phyloP scores from a whole-genome alignment of 345 rosid species.

The Sapria himalayana region DNA sequence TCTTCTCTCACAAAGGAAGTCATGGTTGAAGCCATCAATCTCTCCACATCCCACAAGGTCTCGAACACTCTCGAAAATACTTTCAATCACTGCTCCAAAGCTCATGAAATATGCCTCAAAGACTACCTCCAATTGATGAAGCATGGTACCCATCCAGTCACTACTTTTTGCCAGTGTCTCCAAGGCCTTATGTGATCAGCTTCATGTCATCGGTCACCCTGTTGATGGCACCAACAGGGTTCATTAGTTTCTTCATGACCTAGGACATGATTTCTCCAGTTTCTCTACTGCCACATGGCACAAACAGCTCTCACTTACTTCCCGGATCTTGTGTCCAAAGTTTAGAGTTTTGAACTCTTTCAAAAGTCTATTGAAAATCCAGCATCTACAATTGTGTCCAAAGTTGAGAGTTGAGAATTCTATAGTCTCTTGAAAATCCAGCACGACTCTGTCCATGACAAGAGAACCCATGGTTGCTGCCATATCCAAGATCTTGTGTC shows the following conservation, averaged over 20 bases:
- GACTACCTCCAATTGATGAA: not conserved
- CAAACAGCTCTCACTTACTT: not conserved
- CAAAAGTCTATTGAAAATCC: not conserved
- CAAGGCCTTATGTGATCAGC: not conserved
- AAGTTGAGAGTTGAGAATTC: no score
- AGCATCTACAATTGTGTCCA: not conserved
- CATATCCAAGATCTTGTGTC: no score
- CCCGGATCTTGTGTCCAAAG: no score
- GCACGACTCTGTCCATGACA: no score
- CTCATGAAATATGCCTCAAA: conserved; percentile 1
- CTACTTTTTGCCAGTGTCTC: not conserved
- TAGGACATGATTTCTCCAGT: not conserved
- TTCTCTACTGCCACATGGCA: conserved; percentile 1
- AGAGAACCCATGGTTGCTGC: no score
- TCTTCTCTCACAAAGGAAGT: not conserved
- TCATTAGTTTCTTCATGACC: not conserved
- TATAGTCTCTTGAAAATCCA: no score
- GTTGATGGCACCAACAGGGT: conserved; percentile 3
- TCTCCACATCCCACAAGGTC: conserved; percentile 1
- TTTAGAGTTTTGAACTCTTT: not conserved
- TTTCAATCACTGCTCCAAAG: not conserved
- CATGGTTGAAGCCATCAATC: no score
- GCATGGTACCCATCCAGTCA: not conserved
- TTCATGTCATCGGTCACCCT: not conserved
- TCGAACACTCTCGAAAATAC: not conserved